phyloP scores from a whole-genome alignment of 169 alveolate species.

The Eimeria maxima region DNA sequence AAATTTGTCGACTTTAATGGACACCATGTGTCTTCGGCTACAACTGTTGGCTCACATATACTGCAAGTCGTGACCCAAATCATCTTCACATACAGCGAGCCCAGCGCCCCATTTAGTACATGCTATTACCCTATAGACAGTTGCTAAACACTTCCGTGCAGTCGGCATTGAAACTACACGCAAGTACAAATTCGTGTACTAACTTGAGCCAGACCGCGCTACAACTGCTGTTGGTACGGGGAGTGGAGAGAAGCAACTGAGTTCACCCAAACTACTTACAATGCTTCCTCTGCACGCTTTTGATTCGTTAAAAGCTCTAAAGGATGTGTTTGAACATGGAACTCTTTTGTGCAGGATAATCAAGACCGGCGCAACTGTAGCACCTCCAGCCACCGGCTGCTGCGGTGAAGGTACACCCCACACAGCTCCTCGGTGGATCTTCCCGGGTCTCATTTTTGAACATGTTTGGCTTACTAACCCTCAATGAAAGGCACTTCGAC shows the following conservation, averaged over 20 bases:
- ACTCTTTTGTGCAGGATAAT: neutral
- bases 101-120: neutral
- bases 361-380: neutral
- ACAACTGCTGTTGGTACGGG: neutral
- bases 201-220: neutral
- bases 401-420: slow-evolving; percentile 29
- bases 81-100: neutral
- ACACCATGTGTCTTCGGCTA: no score
- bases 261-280: neutral
- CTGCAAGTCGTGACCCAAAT: neutral
- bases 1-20: no score
- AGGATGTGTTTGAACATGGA: neutral
- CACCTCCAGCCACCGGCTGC: slow-evolving; percentile 40
- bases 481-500: neutral
- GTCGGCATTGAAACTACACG: neutral
- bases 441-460: neutral
- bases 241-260: neutral
- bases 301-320: neutral
- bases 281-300: neutral
- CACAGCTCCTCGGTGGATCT: neutral
- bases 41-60: no score
- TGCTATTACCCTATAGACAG: neutral
- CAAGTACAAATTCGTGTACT: neutral
- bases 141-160: no score
- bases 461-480: slow-evolving; percentile 2